These are phyloP conservation scores for Candida easanensis DNA, from an alignment of 805 yeast genomes.

Conservation along the genomic window DNA sequence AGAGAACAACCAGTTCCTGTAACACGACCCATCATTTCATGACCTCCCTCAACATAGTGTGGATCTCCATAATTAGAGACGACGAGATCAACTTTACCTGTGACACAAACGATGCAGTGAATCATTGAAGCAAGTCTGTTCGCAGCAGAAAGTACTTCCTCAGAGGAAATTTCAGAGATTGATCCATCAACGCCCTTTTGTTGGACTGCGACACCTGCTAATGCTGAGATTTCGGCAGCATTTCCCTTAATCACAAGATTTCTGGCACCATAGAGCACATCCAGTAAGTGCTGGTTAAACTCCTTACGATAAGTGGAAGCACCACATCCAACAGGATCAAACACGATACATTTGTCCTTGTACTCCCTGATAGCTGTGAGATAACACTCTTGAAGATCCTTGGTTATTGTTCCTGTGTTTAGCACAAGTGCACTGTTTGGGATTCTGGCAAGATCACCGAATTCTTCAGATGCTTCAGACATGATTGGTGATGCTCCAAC, in stretches of 20 bases:
- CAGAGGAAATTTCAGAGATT: conserved; percentile 22
- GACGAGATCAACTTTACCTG: conserved; percentile 58
- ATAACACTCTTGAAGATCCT: conserved; percentile 36
- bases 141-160: conserved; percentile 38
- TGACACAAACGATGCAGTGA: conserved; percentile 63
- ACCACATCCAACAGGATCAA: conserved; percentile 94
- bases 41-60: conserved; percentile 51
- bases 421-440: conserved; percentile 57
- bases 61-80: conserved; percentile 30
- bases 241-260: conserved; percentile 75
- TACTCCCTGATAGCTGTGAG: conserved; percentile 55
- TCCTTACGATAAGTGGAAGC: conserved; percentile 61
- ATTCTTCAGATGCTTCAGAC: conserved; percentile 75
- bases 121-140: conserved; percentile 46
- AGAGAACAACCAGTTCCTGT: conserved; percentile 86
- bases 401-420: conserved; percentile 70
- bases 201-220: conserved; percentile 45
- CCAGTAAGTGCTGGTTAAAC: conserved; percentile 47
- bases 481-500: conserved; percentile 85
- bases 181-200: conserved; percentile 76
- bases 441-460: conserved; percentile 55
- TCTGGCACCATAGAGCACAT: conserved; percentile 46
- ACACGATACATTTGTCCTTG: conserved; percentile 58
- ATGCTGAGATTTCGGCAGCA: conserved; percentile 68
- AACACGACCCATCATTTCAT: conserved; percentile 56